Conservation (phyloP, 2,329 filamentous ascomycete genomes). For the Fusarium sp. region DNA sequence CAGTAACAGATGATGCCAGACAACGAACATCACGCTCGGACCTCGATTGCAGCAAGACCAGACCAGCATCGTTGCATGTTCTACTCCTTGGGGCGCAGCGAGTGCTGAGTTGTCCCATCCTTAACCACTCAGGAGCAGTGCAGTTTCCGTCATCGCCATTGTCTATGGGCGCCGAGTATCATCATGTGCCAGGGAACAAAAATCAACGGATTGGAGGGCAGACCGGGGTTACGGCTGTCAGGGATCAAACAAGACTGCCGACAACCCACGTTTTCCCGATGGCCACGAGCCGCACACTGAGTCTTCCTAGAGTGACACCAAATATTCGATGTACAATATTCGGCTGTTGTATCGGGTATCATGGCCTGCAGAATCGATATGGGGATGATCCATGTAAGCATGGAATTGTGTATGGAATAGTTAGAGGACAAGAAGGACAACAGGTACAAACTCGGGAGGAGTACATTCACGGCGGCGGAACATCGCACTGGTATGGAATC, state of each 20-base stretch:
- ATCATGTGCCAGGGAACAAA: constrained; percentile 32
- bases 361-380: constrained; percentile 13
- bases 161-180: constrained; percentile 3
- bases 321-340: constrained; percentile 4
- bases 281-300: constrained; percentile 27
- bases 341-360: constrained; percentile 1
- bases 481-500: constrained; percentile 3
- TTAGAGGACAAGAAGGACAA: constrained; percentile 1
- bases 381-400: constrained; percentile 33
- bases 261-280: constrained; percentile 44
- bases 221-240: constrained; percentile 37
- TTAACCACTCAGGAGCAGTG: constrained; percentile 13
- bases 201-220: constrained; percentile 35
- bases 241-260: constrained; percentile 32
- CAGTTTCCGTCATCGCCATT: constrained; percentile 8
- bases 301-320: constrained; percentile 16
- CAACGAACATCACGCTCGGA: background rate
- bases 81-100: constrained; percentile 22
- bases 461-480: constrained; percentile 20
- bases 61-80: constrained; percentile 20
- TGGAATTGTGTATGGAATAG: constrained; percentile 14
- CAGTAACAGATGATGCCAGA: background rate
- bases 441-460: constrained; percentile 3
- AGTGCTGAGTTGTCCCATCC: constrained; percentile 41
- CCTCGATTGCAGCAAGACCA: constrained; percentile 13